Conservation (phyloP, 371 early-diverging fungal species). For the Mortierella sp. region DNA sequence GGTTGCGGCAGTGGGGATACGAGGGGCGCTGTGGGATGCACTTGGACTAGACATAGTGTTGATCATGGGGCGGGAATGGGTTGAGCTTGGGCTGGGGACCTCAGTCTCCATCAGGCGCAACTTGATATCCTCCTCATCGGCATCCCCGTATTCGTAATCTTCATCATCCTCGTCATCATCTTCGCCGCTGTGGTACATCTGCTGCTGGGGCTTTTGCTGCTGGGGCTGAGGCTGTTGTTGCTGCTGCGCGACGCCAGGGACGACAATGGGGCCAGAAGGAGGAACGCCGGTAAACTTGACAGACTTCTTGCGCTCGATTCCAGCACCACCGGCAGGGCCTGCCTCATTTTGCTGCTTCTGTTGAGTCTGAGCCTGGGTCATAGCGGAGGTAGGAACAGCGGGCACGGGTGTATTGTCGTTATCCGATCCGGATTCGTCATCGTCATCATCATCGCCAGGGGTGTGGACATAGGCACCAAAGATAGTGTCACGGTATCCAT, state of each 20-base stretch:
- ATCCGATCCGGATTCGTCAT: constrained; percentile 21
- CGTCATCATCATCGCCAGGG: constrained; percentile 30
- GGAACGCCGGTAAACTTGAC: constrained; percentile 45
- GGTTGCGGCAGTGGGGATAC: not conserved
- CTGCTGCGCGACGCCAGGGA: not conserved
- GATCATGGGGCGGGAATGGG: constrained; percentile 12
- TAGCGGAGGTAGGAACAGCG: constrained; percentile 15
- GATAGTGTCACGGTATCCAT: constrained; percentile 51
- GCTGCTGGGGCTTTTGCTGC: constrained; percentile 6
- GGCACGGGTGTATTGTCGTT: constrained; percentile 27
- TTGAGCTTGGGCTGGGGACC: constrained; percentile 10
- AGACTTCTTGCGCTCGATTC: constrained; percentile 45
- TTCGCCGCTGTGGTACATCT: constrained; percentile 22
- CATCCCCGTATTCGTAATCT: constrained; percentile 19
- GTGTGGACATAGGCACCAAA: constrained; percentile 41
- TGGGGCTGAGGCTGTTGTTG: constrained; percentile 12
- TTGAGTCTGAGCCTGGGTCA: constrained; percentile 1
- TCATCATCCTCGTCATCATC: constrained; percentile 22
- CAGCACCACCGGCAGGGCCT: not conserved
- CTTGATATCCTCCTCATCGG: constrained; percentile 40
- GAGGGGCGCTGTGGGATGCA: not conserved
- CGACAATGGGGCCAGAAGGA: constrained; percentile 21
- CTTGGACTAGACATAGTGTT: constrained; percentile 14
- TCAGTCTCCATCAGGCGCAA: constrained; percentile 38
- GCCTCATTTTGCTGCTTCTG: not conserved